Percentiles rank a stretch among this genome's conserved stretches.
These are phyloP conservation scores for Fusarium xylarioides DNA, from an alignment of 2,329 filamentous ascomycete species.

Conservation along the genomic window DNA sequence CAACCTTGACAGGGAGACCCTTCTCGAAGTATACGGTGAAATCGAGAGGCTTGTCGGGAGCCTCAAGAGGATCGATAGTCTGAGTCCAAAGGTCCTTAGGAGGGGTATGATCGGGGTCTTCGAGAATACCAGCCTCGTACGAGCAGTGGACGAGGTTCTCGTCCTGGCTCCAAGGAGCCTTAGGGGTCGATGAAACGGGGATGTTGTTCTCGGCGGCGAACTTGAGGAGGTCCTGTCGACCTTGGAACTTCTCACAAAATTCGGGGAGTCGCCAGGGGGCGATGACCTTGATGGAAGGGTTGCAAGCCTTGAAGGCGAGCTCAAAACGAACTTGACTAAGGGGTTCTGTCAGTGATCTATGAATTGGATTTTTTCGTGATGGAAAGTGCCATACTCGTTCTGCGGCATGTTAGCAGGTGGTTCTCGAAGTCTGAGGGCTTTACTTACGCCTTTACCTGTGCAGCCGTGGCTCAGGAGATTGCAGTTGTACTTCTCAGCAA, in stretches of 20 bases:
- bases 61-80: slow-evolving; percentile 68
- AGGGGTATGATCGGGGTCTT: slow-evolving; percentile 65
- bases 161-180: slow-evolving; percentile 72
- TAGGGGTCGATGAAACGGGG: slow-evolving; percentile 77
- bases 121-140: slow-evolving; percentile 43
- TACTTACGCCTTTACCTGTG: slow-evolving; percentile 68
- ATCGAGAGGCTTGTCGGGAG: slow-evolving; percentile 70
- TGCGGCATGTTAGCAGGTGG: slow-evolving; percentile 2
- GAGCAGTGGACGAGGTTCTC: slow-evolving; percentile 40
- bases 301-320: slow-evolving; percentile 54
- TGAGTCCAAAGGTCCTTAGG: slow-evolving; percentile 78
- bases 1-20: slow-evolving; percentile 72
- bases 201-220: slow-evolving; percentile 74
- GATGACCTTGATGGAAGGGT: slow-evolving; percentile 74
- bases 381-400: slow-evolving; percentile 43
- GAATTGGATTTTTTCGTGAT: neutral
- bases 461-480: slow-evolving; percentile 59
- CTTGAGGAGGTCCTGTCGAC: slow-evolving; percentile 47
- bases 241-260: slow-evolving; percentile 74
- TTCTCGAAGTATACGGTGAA: slow-evolving; percentile 73
- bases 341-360: slow-evolving; percentile 3
- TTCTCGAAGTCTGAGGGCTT: neutral
- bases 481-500: slow-evolving; percentile 51
- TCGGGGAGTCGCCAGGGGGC: slow-evolving; percentile 77
- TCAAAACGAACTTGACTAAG: slow-evolving; percentile 52